A percentile compares a stretch with the other conserved stretches of the same genome.
Evolutionary conservation across 2,329 filamentous ascomycete species (phyloP).

Genomic region (Monilinia fructigena): DNA sequence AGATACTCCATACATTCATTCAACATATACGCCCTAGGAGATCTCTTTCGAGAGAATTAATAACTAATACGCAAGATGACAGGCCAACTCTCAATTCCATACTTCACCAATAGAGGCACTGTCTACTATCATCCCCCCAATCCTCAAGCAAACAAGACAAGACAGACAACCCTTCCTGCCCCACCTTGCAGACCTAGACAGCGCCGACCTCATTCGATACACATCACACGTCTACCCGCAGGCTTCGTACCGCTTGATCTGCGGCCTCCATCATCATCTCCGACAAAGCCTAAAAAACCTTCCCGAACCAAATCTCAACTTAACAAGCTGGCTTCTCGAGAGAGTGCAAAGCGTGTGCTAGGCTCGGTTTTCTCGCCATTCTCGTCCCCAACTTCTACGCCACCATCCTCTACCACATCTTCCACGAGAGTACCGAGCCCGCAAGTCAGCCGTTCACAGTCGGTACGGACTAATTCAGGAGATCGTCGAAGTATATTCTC

Average conservation of each 20-base stretch:
- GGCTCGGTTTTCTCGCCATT: constrained; percentile 39
- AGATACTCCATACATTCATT: constrained; percentile 18
- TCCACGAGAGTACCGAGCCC: constrained; percentile 32
- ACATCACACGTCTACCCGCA: constrained; percentile 51
- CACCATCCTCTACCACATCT: constrained; percentile 23
- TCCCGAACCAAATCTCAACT: constrained; percentile 42
- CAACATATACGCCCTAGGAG: constrained; percentile 2
- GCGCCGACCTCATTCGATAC: constrained; percentile 55
- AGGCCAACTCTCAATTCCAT: constrained; percentile 32
- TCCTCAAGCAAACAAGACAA: constrained; percentile 25
- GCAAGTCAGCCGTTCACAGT: constrained; percentile 27
- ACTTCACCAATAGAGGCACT: constrained; percentile 34
- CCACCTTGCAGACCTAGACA: constrained; percentile 51
- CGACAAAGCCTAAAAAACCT: constrained; percentile 37
- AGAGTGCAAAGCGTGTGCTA: constrained; percentile 40
- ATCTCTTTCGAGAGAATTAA: constrained; percentile 12
- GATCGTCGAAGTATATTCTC: constrained; percentile 32
- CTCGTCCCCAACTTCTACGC: constrained; percentile 25
- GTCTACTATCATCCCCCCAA: constrained; percentile 35
- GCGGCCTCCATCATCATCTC: constrained; percentile 36
- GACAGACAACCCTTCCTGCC: constrained; percentile 37
- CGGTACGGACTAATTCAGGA: constrained; percentile 28
- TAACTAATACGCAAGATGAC: constrained; percentile 37
- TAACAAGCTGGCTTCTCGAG: constrained; percentile 48
- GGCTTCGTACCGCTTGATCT: constrained; percentile 45